phyloP scores from a whole-genome alignment of 106 monocot genomes.

The Allium sativum region DNA sequence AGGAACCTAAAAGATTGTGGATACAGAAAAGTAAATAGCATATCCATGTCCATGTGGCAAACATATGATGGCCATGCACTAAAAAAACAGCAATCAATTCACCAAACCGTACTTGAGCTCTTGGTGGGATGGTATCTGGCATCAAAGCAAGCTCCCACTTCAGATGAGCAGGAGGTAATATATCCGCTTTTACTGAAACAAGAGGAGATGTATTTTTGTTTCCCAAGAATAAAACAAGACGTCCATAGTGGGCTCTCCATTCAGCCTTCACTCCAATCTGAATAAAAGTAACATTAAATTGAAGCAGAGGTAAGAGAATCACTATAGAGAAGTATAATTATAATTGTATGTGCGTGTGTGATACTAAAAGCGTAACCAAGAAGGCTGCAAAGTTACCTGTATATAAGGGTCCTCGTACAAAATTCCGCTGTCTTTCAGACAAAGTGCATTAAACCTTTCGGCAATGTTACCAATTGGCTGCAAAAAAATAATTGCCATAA shows the following conservation, averaged over 20 bases:
- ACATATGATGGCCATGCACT: no score
- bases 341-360: no score
- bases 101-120: slow-evolving; percentile 59
- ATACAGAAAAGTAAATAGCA: no score
- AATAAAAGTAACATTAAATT: background rate
- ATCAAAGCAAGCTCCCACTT: slow-evolving; percentile 70
- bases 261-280: slow-evolving; percentile 95
- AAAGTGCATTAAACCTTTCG: slow-evolving; percentile 78
- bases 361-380: no score
- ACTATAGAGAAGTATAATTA: background rate
- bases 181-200: slow-evolving; percentile 50
- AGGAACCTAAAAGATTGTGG: no score
- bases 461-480: slow-evolving; percentile 82
- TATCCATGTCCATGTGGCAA: no score
- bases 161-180: slow-evolving; percentile 83
- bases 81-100: no score
- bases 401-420: slow-evolving; percentile 92
- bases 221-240: slow-evolving; percentile 85
- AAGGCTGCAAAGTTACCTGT: slow-evolving; percentile 38
- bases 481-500: background rate
- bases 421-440: slow-evolving; percentile 91
- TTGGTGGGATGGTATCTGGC: slow-evolving; percentile 97
- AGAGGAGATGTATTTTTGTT: slow-evolving; percentile 94
- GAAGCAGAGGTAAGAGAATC: background rate
- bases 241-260: slow-evolving; percentile 83